A percentile compares a stretch with the other conserved stretches of the same genome.
phyloP scores from a whole-genome alignment of 768 basidiomycete genomes.

The Suillus weaverae region DNA sequence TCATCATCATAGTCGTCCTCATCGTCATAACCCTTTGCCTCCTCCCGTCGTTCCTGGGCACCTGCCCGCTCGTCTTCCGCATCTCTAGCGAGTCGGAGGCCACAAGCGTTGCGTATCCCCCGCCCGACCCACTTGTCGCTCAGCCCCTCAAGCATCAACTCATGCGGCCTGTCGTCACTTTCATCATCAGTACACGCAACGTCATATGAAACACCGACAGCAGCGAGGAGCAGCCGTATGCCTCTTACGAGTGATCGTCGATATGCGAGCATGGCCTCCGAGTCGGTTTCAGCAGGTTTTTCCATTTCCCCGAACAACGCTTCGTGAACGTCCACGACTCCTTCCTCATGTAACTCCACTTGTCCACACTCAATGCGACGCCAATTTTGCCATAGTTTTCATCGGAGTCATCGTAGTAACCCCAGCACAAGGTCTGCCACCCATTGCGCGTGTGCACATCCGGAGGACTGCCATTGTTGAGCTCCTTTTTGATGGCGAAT shows the following conservation, averaged over 20 bases:
- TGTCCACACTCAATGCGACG: background rate
- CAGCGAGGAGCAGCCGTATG: background rate
- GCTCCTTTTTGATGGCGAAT: background rate
- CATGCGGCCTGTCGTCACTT: background rate
- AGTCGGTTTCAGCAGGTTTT: background rate
- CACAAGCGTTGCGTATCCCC: slow-evolving; percentile 16
- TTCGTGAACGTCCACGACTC: background rate
- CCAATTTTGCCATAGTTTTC: background rate
- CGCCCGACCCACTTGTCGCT: slow-evolving; percentile 4
- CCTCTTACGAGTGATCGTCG: background rate
- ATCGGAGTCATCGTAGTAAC: background rate
- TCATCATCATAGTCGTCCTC: background rate
- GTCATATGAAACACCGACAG: background rate
- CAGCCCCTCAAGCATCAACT: background rate
- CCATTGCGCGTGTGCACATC: background rate
- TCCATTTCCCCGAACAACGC: background rate
- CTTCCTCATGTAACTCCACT: background rate
- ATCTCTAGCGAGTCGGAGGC: slow-evolving; percentile 11
- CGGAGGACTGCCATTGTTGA: background rate
- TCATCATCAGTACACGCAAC: background rate
- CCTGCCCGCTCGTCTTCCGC: background rate
- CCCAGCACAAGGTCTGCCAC: background rate
- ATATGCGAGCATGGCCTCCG: background rate
- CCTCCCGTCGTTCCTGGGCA: background rate
- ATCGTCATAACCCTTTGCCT: background rate